Conservation (phyloP, 1,284 basidiomycete genomes). For the Austroboletus novae-zelandiae region DNA sequence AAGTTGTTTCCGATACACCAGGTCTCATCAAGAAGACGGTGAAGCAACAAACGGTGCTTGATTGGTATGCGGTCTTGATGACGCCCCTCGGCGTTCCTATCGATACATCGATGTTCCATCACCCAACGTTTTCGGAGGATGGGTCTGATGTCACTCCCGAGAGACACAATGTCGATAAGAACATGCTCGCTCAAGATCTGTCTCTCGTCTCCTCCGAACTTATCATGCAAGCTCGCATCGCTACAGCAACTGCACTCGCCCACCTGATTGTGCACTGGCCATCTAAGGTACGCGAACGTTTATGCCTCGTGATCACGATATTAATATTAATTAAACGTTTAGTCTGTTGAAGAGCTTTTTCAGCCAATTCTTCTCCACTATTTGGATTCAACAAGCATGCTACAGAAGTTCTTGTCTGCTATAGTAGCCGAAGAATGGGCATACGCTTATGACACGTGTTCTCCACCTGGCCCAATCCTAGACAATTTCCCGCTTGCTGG, state of each 20-base stretch:
- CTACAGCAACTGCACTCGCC: conserved; percentile 81
- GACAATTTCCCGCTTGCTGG: conserved; percentile 60
- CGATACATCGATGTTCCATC: conserved; percentile 72
- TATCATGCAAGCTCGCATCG: conserved; percentile 80
- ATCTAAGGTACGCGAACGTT: conserved; percentile 41
- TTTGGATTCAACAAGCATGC: conserved; percentile 84
- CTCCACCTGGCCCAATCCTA: conserved; percentile 42
- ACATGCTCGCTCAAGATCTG: conserved; percentile 90
- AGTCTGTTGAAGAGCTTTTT: conserved; percentile 58
- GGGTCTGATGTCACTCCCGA: conserved; percentile 48
- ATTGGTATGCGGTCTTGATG: conserved; percentile 90
- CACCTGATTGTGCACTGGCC: conserved; percentile 71
- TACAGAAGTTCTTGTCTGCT: conserved; percentile 85
- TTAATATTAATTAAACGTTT: conserved; percentile 13
- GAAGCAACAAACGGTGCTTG: conserved; percentile 54
- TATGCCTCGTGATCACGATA: neutral
- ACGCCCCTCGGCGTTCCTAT: conserved; percentile 86
- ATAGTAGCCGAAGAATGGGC: conserved; percentile 96
- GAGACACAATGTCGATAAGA: conserved; percentile 94
- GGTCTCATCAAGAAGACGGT: conserved; percentile 53
- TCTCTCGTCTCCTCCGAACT: conserved; percentile 80
- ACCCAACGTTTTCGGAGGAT: conserved; percentile 49
- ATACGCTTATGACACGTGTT: conserved; percentile 43
- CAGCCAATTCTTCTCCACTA: conserved; percentile 75
- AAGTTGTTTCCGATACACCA: conserved; percentile 45